These are phyloP conservation scores for Solanum hybrid DNA, from an alignment of 305 asterid species.

Conservation along the genomic window DNA sequence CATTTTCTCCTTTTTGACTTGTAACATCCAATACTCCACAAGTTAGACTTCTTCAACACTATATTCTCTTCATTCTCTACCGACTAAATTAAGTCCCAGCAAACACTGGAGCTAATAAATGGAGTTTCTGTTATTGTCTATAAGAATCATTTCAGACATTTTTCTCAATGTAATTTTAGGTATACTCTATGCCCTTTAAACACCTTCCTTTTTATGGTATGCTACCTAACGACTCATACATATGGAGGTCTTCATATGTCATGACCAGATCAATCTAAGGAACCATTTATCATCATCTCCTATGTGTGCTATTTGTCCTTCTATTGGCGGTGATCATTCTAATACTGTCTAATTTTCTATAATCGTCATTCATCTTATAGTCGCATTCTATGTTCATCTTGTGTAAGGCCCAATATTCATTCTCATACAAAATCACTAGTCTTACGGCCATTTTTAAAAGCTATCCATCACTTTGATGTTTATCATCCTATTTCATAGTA, in stretches of 20 bases:
- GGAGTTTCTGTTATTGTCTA: neutral
- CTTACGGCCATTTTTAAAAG: neutral
- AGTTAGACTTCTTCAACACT: neutral
- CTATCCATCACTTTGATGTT: neutral
- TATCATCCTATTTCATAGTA: neutral
- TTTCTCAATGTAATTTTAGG: neutral
- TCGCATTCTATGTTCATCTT: neutral
- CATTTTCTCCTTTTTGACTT: neutral
- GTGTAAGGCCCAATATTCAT: neutral
- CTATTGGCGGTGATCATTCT: neutral
- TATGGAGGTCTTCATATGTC: neutral
- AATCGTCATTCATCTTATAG: neutral
- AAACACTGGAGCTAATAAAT: neutral
- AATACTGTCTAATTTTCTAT: neutral
- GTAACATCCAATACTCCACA: neutral
- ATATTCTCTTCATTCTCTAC: neutral
- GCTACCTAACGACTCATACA: neutral
- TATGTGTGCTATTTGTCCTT: neutral
- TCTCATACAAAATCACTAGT: neutral
- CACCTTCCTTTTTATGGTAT: neutral
- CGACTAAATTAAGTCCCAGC: neutral
- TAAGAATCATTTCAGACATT: neutral
- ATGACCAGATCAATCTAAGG: neutral
- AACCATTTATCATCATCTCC: neutral
- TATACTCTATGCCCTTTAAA: neutral